phyloP scores from a whole-genome alignment of 257 asterid genomes.

The Sherardia arvensis region DNA sequence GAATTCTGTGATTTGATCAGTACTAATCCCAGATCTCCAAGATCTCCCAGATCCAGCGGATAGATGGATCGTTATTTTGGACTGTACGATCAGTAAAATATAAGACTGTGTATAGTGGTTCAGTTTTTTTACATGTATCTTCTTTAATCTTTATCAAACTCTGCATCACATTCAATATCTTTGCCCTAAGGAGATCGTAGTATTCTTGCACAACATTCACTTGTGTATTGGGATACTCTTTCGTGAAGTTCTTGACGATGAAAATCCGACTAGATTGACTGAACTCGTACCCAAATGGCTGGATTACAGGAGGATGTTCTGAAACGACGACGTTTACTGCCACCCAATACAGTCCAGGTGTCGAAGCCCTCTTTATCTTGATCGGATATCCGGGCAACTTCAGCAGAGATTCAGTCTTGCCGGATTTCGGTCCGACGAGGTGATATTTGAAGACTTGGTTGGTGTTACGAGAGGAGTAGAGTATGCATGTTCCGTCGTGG shows the following conservation, averaged over 20 bases:
- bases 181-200: neutral
- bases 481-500: neutral
- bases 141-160: too few species aligned
- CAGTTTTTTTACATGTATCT: too few species aligned
- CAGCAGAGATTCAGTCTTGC: neutral
- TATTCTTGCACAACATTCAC: slow-evolving; percentile 2
- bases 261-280: neutral
- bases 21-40: too few species aligned
- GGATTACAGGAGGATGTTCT: neutral
- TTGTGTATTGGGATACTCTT: neutral
- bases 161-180: too few species aligned
- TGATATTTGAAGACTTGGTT: neutral
- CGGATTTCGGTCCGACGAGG: neutral
- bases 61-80: too few species aligned
- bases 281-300: neutral
- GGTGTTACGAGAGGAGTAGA: neutral
- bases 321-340: neutral
- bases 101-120: too few species aligned
- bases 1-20: too few species aligned
- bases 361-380: neutral
- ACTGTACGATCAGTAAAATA: too few species aligned
- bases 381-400: neutral
- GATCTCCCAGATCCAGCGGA: too few species aligned
- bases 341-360: neutral
- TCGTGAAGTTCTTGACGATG: neutral